Evolutionary conservation across 2,329 filamentous ascomycete genomes (phyloP), one percentile per base, ranked within the genome.

Genomic region (Didymella segeticola): DNA sequence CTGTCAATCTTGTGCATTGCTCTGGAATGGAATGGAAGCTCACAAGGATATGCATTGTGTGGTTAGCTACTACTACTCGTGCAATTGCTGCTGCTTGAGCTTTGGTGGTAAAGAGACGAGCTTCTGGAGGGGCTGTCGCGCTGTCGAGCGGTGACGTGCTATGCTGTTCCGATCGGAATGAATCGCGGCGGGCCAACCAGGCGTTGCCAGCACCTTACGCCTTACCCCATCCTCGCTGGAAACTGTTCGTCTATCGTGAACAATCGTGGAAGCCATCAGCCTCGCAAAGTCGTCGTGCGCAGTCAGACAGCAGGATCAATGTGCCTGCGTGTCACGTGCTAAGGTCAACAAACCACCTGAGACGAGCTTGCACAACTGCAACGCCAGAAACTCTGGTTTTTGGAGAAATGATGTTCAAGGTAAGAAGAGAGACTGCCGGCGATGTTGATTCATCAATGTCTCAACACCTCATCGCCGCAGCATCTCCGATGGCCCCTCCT

Each of bases 21-120:
- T 46, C 10, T 23, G 19, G 20, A 4, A 23, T 22, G 3, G 22
- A 10, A 15, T 36, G 15, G 1, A 7, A 3, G n/a, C 47, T 48
- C 67, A 75, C 72, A 26, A 75, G 70, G 39, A 76, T 75, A 60
- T 76, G 74, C 73, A 76, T 75, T 17, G 56, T 69, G 47, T 17
- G 10, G 22, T 41, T 31, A 39, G 17, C 25, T 20, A 9, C 17
- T 25, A 15, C 29, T 22, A 4, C 25, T 19, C 10, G 30, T n/a
- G 27, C 43, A 39, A 51, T 49, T 58, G 53, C 52, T 27, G 41
- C 39, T 56, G 48, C 34, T 22, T 10, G 25, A 29, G 23, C 19
- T 19, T 12, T 42, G 11, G 46, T 30, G 25, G 54, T 49, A 46
- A 34, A 27, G 53, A 10, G 36, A 46, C 46, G 42, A 57, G 38